These are phyloP conservation scores for Mycena olivaceomarginata DNA, from an alignment of 768 basidiomycete species.

Conservation along the genomic window DNA sequence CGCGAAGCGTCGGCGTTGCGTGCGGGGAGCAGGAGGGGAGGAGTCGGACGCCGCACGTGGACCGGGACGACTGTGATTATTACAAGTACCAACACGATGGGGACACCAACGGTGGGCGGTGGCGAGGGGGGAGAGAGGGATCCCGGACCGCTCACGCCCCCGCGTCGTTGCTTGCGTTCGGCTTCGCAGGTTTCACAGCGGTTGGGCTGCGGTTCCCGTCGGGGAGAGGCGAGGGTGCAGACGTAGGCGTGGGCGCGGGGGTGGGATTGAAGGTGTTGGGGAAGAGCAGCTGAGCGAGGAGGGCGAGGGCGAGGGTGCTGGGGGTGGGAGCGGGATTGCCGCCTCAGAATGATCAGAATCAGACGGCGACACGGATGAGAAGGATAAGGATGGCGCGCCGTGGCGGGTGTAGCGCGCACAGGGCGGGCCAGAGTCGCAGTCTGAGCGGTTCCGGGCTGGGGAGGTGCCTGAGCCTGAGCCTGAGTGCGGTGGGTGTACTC, in stretches of 20 bases:
- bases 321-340: too few species aligned
- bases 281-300: background rate
- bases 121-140: constrained; percentile 24
- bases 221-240: constrained; percentile 4
- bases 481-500: background rate
- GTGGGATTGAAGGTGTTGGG: too few species aligned
- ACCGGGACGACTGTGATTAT: too few species aligned
- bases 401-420: background rate
- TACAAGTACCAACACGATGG: too few species aligned
- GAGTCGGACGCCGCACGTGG: too few species aligned
- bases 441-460: constrained; percentile 30
- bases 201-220: constrained; percentile 29
- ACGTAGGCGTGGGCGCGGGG: background rate
- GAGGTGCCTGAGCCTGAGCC: background rate
- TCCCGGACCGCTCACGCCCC: constrained; percentile 33
- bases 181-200: background rate
- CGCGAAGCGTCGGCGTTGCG: background rate
- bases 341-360: background rate
- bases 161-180: constrained; percentile 22
- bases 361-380: background rate
- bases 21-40: background rate
- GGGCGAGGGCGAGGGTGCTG: background rate
- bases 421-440: constrained; percentile 25
- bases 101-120: too few species aligned
- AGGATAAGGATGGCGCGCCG: constrained; percentile 16